Percentiles rank a stretch among this genome's conserved stretches.
Conservation (phyloP, 768 basidiomycete species). For the Cytidiella melzeri region DNA sequence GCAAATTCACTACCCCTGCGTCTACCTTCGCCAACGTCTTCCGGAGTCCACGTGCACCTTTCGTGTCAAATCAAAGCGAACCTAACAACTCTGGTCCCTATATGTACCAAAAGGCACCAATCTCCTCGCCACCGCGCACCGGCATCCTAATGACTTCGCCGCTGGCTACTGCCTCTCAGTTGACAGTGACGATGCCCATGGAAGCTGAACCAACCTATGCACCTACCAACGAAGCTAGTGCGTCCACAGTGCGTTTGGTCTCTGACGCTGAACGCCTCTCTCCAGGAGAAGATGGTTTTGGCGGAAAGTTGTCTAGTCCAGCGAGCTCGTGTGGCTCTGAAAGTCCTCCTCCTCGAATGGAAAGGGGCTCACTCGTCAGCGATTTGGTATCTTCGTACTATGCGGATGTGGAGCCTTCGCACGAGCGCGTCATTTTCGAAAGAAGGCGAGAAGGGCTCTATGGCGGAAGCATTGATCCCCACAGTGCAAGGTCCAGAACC, state of each 20-base stretch:
- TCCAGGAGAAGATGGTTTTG: not conserved
- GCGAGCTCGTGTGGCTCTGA: not conserved
- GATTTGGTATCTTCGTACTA: slow-evolving; percentile 13
- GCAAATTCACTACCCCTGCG: slow-evolving; percentile 7
- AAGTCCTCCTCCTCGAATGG: not conserved
- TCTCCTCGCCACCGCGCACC: not conserved
- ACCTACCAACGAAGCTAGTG: not conserved
- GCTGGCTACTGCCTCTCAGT: slow-evolving; percentile 1
- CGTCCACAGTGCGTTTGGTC: slow-evolving; percentile 13
- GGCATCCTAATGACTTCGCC: not conserved
- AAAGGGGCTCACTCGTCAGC: slow-evolving; percentile 9
- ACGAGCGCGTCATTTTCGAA: not conserved
- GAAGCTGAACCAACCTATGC: not conserved
- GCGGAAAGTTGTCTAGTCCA: not conserved
- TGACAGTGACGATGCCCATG: not conserved
- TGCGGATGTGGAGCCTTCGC: slow-evolving; percentile 1
- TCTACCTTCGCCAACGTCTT: slow-evolving; percentile 7
- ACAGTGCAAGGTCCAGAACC: not conserved
- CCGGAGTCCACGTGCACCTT: slow-evolving; percentile 5
- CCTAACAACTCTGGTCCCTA: not conserved
- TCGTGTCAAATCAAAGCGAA: not conserved
- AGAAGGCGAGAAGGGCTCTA: not conserved
- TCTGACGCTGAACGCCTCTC: slow-evolving; percentile 1
- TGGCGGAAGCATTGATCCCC: not conserved
- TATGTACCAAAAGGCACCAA: not conserved